Evolutionary conservation across 495 filamentous ascomycete species (phyloP), one percentile per base, ranked within the genome.

Genomic region (Penicillium arizonense): DNA sequence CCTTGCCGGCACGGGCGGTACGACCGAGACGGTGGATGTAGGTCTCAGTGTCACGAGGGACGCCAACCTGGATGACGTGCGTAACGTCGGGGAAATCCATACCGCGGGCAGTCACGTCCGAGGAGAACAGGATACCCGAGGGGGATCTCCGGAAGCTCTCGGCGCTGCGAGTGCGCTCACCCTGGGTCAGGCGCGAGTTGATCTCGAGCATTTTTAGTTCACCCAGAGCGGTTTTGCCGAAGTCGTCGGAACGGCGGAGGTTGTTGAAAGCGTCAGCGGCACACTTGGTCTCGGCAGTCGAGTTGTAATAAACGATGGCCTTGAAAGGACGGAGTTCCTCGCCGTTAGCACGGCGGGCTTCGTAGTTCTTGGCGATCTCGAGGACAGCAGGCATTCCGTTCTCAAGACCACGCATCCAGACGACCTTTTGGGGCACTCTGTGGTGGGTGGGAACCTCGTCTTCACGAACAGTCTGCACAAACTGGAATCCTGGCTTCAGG

Each of bases 81-180:
- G 83, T 86, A 32, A 89, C 86, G 41, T 80, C 79, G 2, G 85
- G 86, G 64, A 89, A 89, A 64, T 91, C 87, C 84, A 91, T 87
- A 60, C 94, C 94, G 64, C 94, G 85, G 12, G 94, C 90, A 1
- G 93, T 94, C 23, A 98, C 93, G 69, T 98, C 94, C 4, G 91
- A 91, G 1, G 92, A 92, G 67, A 97, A 82, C 23, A 98, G 80
- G 47, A 98, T 87, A 26, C 76, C 92, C 23, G 80, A 79, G 13
- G 72, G 49, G 9, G 82, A 72, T 4, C 52, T 60, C 18, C 85
- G 82, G 82, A 98, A 98, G n/a, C 28, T 49, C 0, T 90, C 78
- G 0, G 94, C 81, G n/a, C 78, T 81, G 8, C 59, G 58, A 1
- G 89, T 90, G 28, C 94, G 84, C 52, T 73, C 56, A 0, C 6